Conservation (phyloP, 169 alveolate species). For the Theileria parva region DNA sequence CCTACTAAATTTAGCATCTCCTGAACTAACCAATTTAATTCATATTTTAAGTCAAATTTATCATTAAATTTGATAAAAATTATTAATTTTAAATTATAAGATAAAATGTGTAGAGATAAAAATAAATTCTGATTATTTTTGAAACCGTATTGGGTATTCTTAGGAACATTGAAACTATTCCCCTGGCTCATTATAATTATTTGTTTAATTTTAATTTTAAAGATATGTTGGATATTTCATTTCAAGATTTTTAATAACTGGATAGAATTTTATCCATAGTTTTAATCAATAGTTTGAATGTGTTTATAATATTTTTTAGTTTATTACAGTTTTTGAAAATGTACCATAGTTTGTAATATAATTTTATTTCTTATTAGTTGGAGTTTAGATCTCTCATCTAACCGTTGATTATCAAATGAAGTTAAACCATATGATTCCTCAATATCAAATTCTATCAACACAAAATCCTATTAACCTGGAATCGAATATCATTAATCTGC, state of each 20-base stretch:
- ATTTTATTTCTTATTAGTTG: neutral
- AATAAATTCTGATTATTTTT: neutral
- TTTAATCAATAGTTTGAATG: neutral
- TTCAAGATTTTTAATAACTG: neutral
- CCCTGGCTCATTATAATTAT: neutral
- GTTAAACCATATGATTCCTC: conserved; percentile 3
- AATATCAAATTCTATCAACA: too few species aligned
- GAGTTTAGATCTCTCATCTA: neutral
- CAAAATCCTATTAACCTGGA: too few species aligned
- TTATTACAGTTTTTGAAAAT: neutral
- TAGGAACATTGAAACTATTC: neutral
- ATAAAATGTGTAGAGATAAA: neutral
- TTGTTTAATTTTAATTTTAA: neutral
- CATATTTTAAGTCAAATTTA: too few species aligned
- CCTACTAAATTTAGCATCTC: neutral
- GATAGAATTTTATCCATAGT: neutral
- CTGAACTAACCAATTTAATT: neutral
- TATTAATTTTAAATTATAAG: too few species aligned
- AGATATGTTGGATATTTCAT: neutral
- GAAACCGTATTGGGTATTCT: neutral
- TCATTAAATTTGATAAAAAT: too few species aligned
- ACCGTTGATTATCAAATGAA: neutral
- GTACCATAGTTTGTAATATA: neutral
- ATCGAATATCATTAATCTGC: too few species aligned
- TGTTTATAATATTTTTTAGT: neutral